Conservation (phyloP, 176 grass and related monocot species). For the Eleusine indica region DNA sequence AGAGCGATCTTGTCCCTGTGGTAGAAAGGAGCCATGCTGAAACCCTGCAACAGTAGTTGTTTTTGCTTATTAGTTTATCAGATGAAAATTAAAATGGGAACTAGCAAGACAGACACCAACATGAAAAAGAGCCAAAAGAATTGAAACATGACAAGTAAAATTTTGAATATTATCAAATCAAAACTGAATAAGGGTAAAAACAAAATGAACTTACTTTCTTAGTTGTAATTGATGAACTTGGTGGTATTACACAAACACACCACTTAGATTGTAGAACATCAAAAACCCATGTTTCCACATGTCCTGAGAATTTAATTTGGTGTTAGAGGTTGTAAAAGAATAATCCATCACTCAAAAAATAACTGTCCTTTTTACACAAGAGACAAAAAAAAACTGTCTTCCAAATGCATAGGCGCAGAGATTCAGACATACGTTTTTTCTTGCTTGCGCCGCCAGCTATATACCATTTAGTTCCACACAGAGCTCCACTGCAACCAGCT, state of each 20-base stretch:
- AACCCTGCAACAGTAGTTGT: constrained; percentile 58
- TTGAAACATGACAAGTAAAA: too few species aligned
- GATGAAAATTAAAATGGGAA: constrained; percentile 27
- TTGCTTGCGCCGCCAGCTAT: constrained; percentile 94
- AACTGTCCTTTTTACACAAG: not conserved
- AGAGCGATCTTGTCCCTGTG: constrained; percentile 85
- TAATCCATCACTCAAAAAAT: not conserved
- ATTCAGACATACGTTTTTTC: constrained; percentile 71
- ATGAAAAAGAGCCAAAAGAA: too few species aligned
- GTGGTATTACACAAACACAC: constrained; percentile 61
- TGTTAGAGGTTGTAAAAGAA: constrained; percentile 35
- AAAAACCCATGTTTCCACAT: constrained; percentile 73
- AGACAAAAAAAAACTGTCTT: constrained; percentile 25
- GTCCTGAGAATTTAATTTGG: constrained; percentile 41
- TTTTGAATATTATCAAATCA: not conserved
- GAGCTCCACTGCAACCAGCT: constrained; percentile 83
- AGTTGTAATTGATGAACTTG: constrained; percentile 75
- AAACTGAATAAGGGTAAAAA: not conserved
- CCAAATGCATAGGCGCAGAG: constrained; percentile 25
- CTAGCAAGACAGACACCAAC: not conserved
- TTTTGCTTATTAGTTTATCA: constrained; percentile 25
- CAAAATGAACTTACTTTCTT: constrained; percentile 64
- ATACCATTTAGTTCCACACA: constrained; percentile 98
- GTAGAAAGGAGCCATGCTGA: constrained; percentile 88
- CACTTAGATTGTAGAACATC: constrained; percentile 78